phyloP scores from a whole-genome alignment of 1,284 basidiomycete genomes.

The Tylopilus orsonianus region DNA sequence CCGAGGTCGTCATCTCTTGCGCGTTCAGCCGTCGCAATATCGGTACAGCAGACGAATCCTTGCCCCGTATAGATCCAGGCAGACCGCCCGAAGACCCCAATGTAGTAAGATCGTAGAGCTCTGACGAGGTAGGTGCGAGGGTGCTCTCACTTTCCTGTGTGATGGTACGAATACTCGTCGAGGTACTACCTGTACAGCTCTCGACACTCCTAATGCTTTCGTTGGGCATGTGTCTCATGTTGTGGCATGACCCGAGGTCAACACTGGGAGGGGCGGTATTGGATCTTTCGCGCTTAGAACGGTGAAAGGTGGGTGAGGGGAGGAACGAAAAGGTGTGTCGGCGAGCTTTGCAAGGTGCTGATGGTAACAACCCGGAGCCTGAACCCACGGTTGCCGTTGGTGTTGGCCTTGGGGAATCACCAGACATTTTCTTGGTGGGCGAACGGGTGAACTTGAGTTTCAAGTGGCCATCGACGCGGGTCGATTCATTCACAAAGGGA shows the following conservation, averaged over 20 bases:
- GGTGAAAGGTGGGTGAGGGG: constrained; percentile 20
- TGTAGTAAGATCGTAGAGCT: constrained; percentile 10
- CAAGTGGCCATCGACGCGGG: not conserved
- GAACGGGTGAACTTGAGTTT: not conserved
- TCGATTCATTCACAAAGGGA: not conserved
- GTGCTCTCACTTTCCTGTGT: constrained; percentile 28
- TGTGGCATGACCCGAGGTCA: not conserved
- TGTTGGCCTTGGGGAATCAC: not conserved
- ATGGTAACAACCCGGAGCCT: not conserved
- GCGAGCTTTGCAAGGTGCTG: constrained; percentile 12
- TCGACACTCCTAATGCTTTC: constrained; percentile 4
- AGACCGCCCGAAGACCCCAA: constrained; percentile 8
- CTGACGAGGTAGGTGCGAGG: constrained; percentile 9
- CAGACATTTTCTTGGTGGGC: not conserved
- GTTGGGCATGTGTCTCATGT: not conserved
- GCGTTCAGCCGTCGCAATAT: constrained; percentile 21
- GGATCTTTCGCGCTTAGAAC: constrained; percentile 21
- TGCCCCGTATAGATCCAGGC: constrained; percentile 1
- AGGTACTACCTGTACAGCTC: constrained; percentile 23
- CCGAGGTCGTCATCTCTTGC: constrained; percentile 9
- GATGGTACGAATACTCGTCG: constrained; percentile 26
- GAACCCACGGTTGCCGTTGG: not conserved
- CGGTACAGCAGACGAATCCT: constrained; percentile 11
- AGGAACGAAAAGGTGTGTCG: constrained; percentile 31
- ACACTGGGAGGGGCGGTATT: not conserved